A percentile compares a stretch with the other conserved stretches of the same genome.
phyloP scores from a whole-genome alignment of 1,284 basidiomycete genomes.

The Sutorius eximius region DNA sequence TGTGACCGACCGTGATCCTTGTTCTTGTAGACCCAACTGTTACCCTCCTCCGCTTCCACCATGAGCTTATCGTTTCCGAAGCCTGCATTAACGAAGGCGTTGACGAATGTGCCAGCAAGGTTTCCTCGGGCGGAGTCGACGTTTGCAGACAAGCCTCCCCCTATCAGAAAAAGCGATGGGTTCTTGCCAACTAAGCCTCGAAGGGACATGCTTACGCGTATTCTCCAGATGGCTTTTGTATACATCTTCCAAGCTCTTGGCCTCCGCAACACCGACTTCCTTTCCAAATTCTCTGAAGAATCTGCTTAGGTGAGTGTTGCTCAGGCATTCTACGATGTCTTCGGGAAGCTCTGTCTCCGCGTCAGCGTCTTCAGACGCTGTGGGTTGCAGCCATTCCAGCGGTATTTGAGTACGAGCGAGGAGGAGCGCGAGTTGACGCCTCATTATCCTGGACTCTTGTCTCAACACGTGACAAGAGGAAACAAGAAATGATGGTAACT shows the following conservation, averaged over 20 bases:
- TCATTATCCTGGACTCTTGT: slow-evolving; percentile 69
- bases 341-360: slow-evolving; percentile 73
- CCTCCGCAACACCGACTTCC: slow-evolving; percentile 88
- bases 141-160: slow-evolving; percentile 62
- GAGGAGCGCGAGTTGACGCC: slow-evolving; percentile 92
- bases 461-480: slow-evolving; percentile 16
- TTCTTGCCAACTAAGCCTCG: not conserved
- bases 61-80: slow-evolving; percentile 99
- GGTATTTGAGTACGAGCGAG: slow-evolving; percentile 93
- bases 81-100: slow-evolving; percentile 98
- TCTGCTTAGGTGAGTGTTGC: slow-evolving; percentile 79
- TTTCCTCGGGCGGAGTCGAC: slow-evolving; percentile 96
- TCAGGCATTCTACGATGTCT: slow-evolving; percentile 83
- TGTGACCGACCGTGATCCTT: slow-evolving; percentile 83
- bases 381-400: slow-evolving; percentile 81
- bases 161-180: slow-evolving; percentile 35
- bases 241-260: slow-evolving; percentile 93
- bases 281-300: slow-evolving; percentile 94
- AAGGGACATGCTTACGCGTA: slow-evolving; percentile 53
- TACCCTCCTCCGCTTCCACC: slow-evolving; percentile 94
- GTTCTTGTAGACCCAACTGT: slow-evolving; percentile 99
- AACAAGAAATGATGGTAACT: slow-evolving; percentile 30
- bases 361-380: slow-evolving; percentile 52
- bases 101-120: slow-evolving; percentile 96
- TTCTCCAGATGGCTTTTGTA: slow-evolving; percentile 98